Percentiles rank a stretch among this genome's conserved stretches.
These are phyloP conservation scores for Cucurbita moschata DNA, from an alignment of 306 rosid species.

Conservation along the genomic window DNA sequence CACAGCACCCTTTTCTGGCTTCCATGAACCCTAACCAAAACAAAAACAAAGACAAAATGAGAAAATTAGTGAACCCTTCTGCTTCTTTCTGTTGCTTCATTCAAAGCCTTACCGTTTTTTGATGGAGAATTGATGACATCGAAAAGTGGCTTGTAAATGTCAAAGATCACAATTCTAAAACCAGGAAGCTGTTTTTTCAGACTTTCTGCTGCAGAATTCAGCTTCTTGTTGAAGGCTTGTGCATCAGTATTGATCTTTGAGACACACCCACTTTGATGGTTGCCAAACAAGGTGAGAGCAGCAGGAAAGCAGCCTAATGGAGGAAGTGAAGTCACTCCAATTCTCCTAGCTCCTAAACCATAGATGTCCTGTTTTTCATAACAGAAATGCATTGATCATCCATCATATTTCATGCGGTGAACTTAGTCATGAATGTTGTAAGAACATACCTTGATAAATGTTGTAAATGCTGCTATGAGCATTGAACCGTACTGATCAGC, in stretches of 20 bases:
- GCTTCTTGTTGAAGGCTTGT: conserved; percentile 69
- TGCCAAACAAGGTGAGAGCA: conserved; percentile 67
- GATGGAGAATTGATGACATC: conserved; percentile 70
- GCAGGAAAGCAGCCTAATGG: conserved; percentile 95
- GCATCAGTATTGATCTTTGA: conserved; percentile 55
- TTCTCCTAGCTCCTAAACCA: conserved; percentile 72
- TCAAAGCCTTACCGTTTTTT: conserved; percentile 35
- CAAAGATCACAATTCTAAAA: conserved; percentile 62
- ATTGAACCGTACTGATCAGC: conserved; percentile 44
- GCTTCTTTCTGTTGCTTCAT: background rate
- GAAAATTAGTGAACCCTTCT: background rate
- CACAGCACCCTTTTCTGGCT: conserved; percentile 83
- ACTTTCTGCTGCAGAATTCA: conserved; percentile 47
- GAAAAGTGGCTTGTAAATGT: conserved; percentile 63
- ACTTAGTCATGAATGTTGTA: background rate
- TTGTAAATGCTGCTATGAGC: conserved; percentile 40
- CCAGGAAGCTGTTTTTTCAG: conserved; percentile 73
- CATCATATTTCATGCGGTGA: background rate
- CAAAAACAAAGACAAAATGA: background rate
- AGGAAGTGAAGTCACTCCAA: conserved; percentile 95
- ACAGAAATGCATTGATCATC: background rate
- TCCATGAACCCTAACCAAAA: conserved; percentile 47
- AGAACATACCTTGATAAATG: conserved; percentile 48
- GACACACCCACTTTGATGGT: conserved; percentile 59
- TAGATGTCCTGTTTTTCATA: conserved; percentile 38